Base-by-base conservation (phyloP, 2,329 filamentous ascomycete species). In the Furcasterigmium sp. region DNA sequence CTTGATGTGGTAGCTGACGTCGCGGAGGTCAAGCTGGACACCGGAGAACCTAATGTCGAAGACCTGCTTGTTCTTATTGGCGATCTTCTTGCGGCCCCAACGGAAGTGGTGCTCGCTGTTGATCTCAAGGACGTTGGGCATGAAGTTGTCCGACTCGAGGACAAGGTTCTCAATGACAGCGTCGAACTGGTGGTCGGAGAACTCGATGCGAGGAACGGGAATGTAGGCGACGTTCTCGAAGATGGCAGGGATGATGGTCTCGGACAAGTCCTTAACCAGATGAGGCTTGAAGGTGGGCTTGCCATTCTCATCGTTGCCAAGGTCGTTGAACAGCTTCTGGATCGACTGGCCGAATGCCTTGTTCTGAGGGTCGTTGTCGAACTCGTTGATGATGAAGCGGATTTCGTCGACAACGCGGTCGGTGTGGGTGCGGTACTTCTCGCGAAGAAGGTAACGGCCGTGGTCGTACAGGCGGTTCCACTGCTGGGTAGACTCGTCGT, bases 141-240 rank as follows among this genome's bases (percentile, higher is more conserved):
- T 89, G 54, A 98, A 82, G 68, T 98, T 98, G 72, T 97, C 91
- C 52, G 88, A 91, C 70, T 98, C 93, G 41, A 98, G 78, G 37
- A 96, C 85, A 10, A 98, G 72, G 64, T 98, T 98, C 72, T 98
- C 93, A 36, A 98, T 79, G 39, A 97, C 79, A 39, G 85, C 85
- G 64, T 98, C 93, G 41, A 95, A 74, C 73, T 84, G 81, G 3
- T 78, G 75, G 55, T 97, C 93, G 2, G 82, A 85, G 59, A 90
- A 93, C 70, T 98, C 93, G 47, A 98, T 95, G 44, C 93, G 86
- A 18, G 93, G 93, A 39, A 98, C 80, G 4, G 93, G 90, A 13
- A 98, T 78, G 64, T 98, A 98, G 48, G 88, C 84, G 44, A 93
- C 73, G 52, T 84, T 87, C 71, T 94, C 87, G 52, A 98, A 85